Base-by-base conservation (phyloP, 352 stramenopile species). In the Thalassiosira delicatula region DNA sequence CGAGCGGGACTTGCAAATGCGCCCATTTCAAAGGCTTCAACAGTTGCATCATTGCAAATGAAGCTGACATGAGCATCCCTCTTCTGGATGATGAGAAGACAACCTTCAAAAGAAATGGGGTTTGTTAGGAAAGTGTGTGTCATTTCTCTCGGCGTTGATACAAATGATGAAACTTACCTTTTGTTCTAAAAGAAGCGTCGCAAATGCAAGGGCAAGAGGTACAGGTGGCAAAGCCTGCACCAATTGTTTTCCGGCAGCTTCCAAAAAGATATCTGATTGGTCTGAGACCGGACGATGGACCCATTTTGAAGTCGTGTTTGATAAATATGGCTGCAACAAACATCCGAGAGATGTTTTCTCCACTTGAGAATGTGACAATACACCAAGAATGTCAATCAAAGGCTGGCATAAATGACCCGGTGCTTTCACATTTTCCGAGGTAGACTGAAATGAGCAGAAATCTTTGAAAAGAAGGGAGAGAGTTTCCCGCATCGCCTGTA, bases 121-220 rank as follows among this genome's bases (percentile, higher is more conserved):
- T 2, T 44, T 19, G 19, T 51, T 51, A 19, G n/a, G n/a, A 57
- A n/a, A n/a, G n/a, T n/a, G n/a, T n/a, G n/a, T n/a, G n/a, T n/a
- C n/a, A n/a, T n/a, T n/a, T n/a, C n/a, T n/a, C n/a, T n/a, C n/a
- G n/a, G n/a, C n/a, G n/a, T n/a, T n/a, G n/a, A n/a, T n/a, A n/a
- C n/a, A n/a, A 60, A 60, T 60, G 25, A 1, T 30, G 54, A 44
- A 60, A 49, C 79, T 54, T 42, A 86, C 79, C 84, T 94, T 94
- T 75, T 94, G 90, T 59, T 94, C 88, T 30, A 94, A 67, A 27
- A 94, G 71, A 19, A 85, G 63, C n/a, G 88, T 87, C 3, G 91
- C 68, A 49, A 93, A 93, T 23, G 91, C 54, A 30, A 94, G 70
- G 17, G 88, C 87, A 49, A 94, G 71, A 53, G 90, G 83, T 19